phyloP scores from a whole-genome alignment of 2,329 filamentous ascomycete species.

The Colletotrichum chrysophilum region DNA sequence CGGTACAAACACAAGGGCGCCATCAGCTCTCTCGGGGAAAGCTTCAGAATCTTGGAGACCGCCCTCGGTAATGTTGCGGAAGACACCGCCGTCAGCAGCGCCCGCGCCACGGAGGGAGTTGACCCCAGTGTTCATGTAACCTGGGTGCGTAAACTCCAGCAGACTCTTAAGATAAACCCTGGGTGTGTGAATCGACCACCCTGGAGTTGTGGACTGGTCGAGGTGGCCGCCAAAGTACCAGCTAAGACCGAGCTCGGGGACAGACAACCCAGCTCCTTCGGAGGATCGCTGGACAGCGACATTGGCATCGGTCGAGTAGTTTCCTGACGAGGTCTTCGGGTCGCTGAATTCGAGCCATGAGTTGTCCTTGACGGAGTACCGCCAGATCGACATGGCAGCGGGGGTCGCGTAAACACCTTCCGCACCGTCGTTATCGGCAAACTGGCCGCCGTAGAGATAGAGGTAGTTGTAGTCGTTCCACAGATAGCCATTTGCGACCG shows the following conservation, averaged over 20 bases:
- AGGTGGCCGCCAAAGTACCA: constrained; percentile 84
- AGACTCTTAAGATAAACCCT: constrained; percentile 77
- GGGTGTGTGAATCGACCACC: constrained; percentile 69
- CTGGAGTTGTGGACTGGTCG: constrained; percentile 62
- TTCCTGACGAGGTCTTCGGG: constrained; percentile 67
- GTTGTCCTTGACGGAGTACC: constrained; percentile 65
- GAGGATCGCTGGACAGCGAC: constrained; percentile 70
- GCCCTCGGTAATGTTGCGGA: constrained; percentile 76
- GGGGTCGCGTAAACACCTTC: constrained; percentile 56
- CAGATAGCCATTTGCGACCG: constrained; percentile 75
- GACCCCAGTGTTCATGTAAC: constrained; percentile 68
- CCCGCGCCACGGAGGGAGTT: constrained; percentile 56
- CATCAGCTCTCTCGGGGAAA: constrained; percentile 78
- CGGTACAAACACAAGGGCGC: constrained; percentile 74
- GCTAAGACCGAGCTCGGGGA: constrained; percentile 72
- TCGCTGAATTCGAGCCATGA: constrained; percentile 68
- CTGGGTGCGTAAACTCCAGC: constrained; percentile 78
- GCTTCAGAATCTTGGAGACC: constrained; percentile 61
- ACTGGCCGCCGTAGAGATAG: constrained; percentile 78
- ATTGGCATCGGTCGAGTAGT: constrained; percentile 61
- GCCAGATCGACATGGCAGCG: constrained; percentile 68
- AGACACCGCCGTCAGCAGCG: constrained; percentile 67
- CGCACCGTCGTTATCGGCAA: constrained; percentile 57
- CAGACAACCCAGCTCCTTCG: constrained; percentile 75
- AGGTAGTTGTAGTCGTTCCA: constrained; percentile 76